A percentile compares a stretch with the other conserved stretches of the same genome.
Evolutionary conservation across 176 grass and related monocot species (phyloP).

Genomic region (Triticum aestivum): DNA sequence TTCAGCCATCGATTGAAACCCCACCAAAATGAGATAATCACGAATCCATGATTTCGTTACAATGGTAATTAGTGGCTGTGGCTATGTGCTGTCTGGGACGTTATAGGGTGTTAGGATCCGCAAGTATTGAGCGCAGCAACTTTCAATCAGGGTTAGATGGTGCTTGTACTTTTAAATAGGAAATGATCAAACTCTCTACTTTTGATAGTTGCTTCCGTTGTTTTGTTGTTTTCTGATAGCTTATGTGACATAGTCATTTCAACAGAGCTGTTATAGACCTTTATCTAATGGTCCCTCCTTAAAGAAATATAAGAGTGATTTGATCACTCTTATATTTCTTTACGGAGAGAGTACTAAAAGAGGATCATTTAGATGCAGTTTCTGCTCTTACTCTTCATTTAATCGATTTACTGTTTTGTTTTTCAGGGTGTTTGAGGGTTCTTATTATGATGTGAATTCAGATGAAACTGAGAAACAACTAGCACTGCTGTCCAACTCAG

Average conservation of each 20-base stretch:
- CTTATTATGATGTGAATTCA: constrained; percentile 20
- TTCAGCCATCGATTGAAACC: background rate
- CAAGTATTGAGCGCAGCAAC: background rate
- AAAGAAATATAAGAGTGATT: too few relatives aligned
- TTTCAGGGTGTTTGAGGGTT: constrained; percentile 52
- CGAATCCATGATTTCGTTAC: background rate
- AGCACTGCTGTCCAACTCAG: constrained; percentile 37
- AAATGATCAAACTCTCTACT: background rate
- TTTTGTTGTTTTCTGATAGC: background rate
- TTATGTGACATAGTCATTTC: background rate
- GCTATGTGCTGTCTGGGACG: background rate
- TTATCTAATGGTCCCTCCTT: background rate
- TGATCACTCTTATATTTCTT: too few relatives aligned
- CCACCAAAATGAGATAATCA: background rate
- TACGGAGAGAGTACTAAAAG: background rate
- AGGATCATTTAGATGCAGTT: background rate
- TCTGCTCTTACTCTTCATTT: constrained; percentile 6
- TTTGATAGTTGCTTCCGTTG: background rate
- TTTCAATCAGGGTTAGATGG: background rate
- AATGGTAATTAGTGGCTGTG: background rate
- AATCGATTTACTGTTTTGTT: constrained; percentile 6
- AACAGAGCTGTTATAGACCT: background rate
- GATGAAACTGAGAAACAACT: constrained; percentile 28
- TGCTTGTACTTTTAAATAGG: background rate
- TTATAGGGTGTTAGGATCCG: background rate